Percentiles rank a stretch among this genome's conserved stretches.
phyloP scores from a whole-genome alignment of 805 yeast species.

The Jamesozyma piceae region DNA sequence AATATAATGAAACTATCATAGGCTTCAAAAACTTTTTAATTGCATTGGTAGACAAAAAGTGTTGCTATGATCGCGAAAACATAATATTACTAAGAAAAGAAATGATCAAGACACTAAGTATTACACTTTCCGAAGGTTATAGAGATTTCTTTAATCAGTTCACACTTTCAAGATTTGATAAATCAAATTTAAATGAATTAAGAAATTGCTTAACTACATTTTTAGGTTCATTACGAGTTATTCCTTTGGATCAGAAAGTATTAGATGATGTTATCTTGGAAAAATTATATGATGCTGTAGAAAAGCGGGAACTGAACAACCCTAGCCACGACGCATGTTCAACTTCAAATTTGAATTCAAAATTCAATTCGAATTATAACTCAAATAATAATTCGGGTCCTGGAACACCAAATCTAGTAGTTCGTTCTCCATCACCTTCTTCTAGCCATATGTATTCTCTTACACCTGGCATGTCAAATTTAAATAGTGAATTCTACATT shows the following conservation, averaged over 20 bases:
- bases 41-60: constrained; percentile 14
- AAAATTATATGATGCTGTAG: constrained; percentile 8
- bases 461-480: no score
- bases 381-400: no score
- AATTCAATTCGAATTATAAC: no score
- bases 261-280: constrained; percentile 16
- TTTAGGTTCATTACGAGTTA: constrained; percentile 34
- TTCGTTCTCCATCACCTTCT: no score
- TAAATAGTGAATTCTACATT: no score
- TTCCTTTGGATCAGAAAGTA: constrained; percentile 28
- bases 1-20: constrained; percentile 20
- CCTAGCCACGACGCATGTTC: no score
- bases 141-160: constrained; percentile 37
- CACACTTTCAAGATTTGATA: constrained; percentile 30
- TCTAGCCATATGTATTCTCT: no score
- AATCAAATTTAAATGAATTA: constrained; percentile 27
- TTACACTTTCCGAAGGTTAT: constrained; percentile 33
- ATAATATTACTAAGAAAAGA: constrained; percentile 20
- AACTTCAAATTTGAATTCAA: no score
- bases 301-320: background rate
- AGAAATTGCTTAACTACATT: constrained; percentile 37
- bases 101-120: constrained; percentile 27
- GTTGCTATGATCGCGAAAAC: constrained; percentile 10
- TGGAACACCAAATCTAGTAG: no score
- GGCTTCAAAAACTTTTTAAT: constrained; percentile 22